Evolutionary conservation across 1,284 basidiomycete species (phyloP).

Genomic region (Inonotus hispidus): DNA sequence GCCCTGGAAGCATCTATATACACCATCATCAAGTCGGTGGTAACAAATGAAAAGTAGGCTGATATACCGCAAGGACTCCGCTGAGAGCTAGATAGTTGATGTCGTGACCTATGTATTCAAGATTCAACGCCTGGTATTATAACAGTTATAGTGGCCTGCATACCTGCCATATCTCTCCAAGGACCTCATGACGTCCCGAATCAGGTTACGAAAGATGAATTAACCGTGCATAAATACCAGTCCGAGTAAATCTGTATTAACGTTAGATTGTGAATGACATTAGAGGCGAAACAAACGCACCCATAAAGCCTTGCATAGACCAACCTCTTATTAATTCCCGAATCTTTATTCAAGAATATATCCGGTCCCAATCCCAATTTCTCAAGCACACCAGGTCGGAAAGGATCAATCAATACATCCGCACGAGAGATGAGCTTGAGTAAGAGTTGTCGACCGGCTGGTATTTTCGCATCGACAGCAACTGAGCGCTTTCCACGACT

Average conservation of each 20-base stretch:
- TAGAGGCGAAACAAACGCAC: constrained; percentile 29
- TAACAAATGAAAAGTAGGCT: background rate
- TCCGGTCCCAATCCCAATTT: constrained; percentile 73
- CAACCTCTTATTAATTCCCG: constrained; percentile 52
- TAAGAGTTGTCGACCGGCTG: constrained; percentile 54
- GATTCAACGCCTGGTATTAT: background rate
- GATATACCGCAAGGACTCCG: constrained; percentile 65
- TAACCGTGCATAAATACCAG: constrained; percentile 34
- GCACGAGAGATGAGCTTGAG: constrained; percentile 57
- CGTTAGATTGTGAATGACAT: background rate
- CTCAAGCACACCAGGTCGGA: constrained; percentile 80
- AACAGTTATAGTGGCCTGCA: constrained; percentile 30
- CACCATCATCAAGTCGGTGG: background rate
- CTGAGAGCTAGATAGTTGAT: constrained; percentile 84
- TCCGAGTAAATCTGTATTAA: constrained; percentile 49
- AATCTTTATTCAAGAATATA: constrained; percentile 50
- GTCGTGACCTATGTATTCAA: constrained; percentile 56
- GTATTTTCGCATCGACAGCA: constrained; percentile 57
- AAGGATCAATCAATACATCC: constrained; percentile 81
- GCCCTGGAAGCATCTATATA: constrained; percentile 62
- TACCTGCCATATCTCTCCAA: constrained; percentile 67
- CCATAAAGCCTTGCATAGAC: constrained; percentile 65
- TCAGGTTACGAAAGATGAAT: background rate
- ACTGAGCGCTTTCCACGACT: constrained; percentile 73
- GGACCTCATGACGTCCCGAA: constrained; percentile 37